A percentile compares a stretch with the other conserved stretches of the same genome.
Evolutionary conservation across 1,284 basidiomycete species (phyloP).

Genomic region (Neolentinus lepideus): DNA sequence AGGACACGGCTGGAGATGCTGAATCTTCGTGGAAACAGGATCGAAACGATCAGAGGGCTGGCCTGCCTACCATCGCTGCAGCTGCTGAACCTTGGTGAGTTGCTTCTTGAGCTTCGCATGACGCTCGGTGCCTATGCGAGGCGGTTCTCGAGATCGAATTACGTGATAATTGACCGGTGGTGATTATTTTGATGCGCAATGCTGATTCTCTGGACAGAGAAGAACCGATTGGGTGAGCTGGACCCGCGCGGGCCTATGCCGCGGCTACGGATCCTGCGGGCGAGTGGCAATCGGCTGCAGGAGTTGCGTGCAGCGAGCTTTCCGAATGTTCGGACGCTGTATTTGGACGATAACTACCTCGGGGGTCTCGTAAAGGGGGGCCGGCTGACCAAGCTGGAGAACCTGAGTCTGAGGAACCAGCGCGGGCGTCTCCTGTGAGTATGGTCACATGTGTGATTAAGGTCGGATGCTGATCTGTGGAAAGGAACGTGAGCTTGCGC

Average conservation of each 20-base stretch:
- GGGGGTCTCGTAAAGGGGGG: constrained; percentile 43
- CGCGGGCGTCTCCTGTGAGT: constrained; percentile 68
- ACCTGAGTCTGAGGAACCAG: constrained; percentile 89
- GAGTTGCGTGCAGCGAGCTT: constrained; percentile 64
- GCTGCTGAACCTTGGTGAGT: constrained; percentile 77
- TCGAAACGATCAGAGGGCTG: constrained; percentile 56
- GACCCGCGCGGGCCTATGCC: constrained; percentile 48
- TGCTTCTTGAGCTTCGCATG: not conserved
- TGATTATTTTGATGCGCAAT: constrained; percentile 10
- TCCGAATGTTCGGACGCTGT: constrained; percentile 81
- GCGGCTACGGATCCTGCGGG: constrained; percentile 76
- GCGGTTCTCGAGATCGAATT: not conserved
- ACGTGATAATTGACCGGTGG: constrained; percentile 6
- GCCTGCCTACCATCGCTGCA: constrained; percentile 56
- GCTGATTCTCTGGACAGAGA: constrained; percentile 41
- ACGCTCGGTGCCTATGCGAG: not conserved
- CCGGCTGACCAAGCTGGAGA: constrained; percentile 71
- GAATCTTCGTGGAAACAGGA: constrained; percentile 74
- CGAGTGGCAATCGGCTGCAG: constrained; percentile 77
- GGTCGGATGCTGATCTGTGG: constrained; percentile 1
- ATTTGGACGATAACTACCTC: constrained; percentile 85
- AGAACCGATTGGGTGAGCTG: constrained; percentile 57
- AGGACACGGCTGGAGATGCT: constrained; percentile 81
- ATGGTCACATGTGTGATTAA: not conserved
- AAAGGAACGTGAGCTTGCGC: constrained; percentile 51